Evolutionary conservation across 192 early-diverging fungal genomes (phyloP).

Genomic region (Obelidium mucronatum): DNA sequence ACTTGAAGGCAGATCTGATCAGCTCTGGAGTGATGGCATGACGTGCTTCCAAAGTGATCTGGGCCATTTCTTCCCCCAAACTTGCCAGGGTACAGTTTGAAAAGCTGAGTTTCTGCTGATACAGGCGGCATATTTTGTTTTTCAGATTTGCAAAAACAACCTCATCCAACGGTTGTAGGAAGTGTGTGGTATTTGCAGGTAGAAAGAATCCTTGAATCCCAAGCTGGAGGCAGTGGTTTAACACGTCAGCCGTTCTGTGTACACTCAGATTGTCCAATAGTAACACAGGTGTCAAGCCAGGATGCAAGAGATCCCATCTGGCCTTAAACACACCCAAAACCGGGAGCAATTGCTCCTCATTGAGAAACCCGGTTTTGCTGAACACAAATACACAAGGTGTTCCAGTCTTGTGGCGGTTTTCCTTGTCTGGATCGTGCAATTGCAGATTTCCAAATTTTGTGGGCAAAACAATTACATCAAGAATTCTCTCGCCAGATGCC

Average conservation of each 20-base stretch:
- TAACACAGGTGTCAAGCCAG: neutral
- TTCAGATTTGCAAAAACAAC: neutral
- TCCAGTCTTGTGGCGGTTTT: too few species aligned
- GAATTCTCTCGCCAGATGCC: constrained; percentile 6
- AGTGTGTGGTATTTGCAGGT: constrained; percentile 11
- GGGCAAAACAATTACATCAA: constrained; percentile 1
- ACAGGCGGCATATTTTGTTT: neutral
- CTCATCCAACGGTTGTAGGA: neutral
- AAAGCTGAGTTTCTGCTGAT: neutral
- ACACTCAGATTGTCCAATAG: neutral
- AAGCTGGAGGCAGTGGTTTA: neutral
- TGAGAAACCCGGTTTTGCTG: neutral
- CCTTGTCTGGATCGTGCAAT: neutral
- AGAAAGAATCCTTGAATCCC: neutral
- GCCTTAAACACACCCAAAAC: neutral
- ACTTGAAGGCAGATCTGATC: constrained; percentile 9
- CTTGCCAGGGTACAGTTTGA: neutral
- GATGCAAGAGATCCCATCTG: neutral
- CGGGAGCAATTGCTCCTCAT: neutral
- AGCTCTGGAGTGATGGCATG: neutral
- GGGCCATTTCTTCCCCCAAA: neutral
- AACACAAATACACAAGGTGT: neutral
- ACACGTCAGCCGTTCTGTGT: neutral
- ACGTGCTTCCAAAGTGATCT: neutral
- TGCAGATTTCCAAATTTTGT: neutral